These are phyloP conservation scores for Dendryphion nanum DNA, from an alignment of 2,329 filamentous ascomycete species.

Conservation along the genomic window DNA sequence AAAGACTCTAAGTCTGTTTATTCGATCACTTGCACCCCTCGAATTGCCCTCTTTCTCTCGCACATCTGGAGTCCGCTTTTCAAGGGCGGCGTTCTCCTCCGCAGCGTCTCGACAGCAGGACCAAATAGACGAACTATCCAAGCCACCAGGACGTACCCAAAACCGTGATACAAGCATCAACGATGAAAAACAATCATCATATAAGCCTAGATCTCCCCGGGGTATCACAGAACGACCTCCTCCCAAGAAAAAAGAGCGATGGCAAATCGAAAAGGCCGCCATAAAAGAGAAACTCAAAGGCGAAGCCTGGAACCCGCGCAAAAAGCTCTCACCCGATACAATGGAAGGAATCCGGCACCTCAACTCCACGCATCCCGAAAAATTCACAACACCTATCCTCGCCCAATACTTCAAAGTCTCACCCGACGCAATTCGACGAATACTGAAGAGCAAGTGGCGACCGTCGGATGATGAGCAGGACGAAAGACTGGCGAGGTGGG, in stretches of 20 bases:
- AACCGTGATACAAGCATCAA: too few species aligned
- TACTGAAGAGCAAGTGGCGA: slow-evolving; percentile 76
- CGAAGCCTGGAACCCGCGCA: slow-evolving; percentile 74
- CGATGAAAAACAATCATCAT: too few species aligned
- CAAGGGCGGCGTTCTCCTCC: too few species aligned
- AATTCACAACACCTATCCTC: slow-evolving; percentile 72
- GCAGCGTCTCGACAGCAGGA: too few species aligned
- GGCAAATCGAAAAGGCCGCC: slow-evolving; percentile 74
- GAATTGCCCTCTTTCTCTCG: slow-evolving; percentile 6
- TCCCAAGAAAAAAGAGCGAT: slow-evolving; percentile 48
- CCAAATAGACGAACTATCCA: too few species aligned
- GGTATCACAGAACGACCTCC: too few species aligned
- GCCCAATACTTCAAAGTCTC: slow-evolving; percentile 82
- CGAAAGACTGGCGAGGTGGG: slow-evolving; percentile 45
- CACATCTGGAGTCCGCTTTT: slow-evolving; percentile 2
- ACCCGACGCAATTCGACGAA: slow-evolving; percentile 80
- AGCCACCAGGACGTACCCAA: too few species aligned
- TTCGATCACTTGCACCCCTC: slow-evolving; percentile 13
- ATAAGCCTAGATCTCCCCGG: too few species aligned
- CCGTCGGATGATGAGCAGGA: slow-evolving; percentile 52
- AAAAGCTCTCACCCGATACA: slow-evolving; percentile 87
- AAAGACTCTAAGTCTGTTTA: slow-evolving; percentile 20
- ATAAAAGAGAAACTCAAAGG: slow-evolving; percentile 76
- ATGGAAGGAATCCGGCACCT: slow-evolving; percentile 85
- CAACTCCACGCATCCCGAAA: slow-evolving; percentile 71